Evolutionary conservation across 129 eudicot genomes (phyloP), one percentile per base, ranked within the genome.

Genomic region (Arctium minus): DNA sequence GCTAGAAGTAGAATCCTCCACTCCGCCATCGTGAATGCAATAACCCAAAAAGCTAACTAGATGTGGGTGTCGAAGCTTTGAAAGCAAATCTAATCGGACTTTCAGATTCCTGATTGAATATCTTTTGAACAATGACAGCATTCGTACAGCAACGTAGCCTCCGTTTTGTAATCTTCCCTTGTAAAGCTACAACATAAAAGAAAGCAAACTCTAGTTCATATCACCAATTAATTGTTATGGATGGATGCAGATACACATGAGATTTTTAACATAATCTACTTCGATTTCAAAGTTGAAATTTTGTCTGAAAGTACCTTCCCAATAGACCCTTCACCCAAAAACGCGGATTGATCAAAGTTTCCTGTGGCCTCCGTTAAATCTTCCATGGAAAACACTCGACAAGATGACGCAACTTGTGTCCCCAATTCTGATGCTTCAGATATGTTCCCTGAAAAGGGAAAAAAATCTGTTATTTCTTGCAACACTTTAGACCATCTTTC

Each of bases 11-110:
- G 94, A 88, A 74, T 89, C 92, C 44, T 90, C 95, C 68, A 79
- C 88, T 80, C 84, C 87, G 13, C 91, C 93, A 50, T 79, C 90
- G 78, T 92, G 92, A 82, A 94, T 92, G 90, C 98, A 92, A 71
- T 92, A 87, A 50, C 98, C 97, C 71, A 94, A 76, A 80, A 94
- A 88, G 70, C 81, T 87, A 83, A 92, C 94, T 13, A 94, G 82
- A 81, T 94, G 90, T 8, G 96, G 98, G 73, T 92, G 98, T 17
- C 79, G 90, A 85, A 94, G 94, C 94, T 92, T 94, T 73, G 98
- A 85, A 60, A 94, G 88, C 84, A 92, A 74, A 87, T 92, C 98
- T 86, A 94, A 73, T 73, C 95, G 85, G 38, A 92, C 85, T 80
- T 87, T 94, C 53, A 94, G 87, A 78, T 94, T 92, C 46, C 88